Evolutionary conservation across 2,329 filamentous ascomycete genomes (phyloP).

Genomic region (Pseudofabraea citricarpa): DNA sequence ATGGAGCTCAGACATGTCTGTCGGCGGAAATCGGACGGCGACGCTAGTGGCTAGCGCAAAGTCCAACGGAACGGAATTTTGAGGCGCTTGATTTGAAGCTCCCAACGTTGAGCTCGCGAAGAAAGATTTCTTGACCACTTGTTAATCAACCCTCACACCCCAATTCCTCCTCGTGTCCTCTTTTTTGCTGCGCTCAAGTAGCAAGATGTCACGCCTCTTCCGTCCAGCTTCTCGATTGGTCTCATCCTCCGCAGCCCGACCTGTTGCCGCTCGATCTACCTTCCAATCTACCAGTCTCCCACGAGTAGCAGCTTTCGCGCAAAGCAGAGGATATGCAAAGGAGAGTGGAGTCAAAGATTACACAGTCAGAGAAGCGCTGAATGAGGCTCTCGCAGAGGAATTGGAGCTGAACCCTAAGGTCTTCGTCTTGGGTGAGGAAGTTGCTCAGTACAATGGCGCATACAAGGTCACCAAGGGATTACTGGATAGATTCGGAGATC

Average conservation of each 20-base stretch:
- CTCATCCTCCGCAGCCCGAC: constrained; percentile 44
- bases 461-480: constrained; percentile 99
- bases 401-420: constrained; percentile 92
- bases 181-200: constrained; percentile 14
- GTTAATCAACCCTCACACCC: constrained; percentile 4
- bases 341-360: constrained; percentile 73
- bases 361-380: constrained; percentile 94
- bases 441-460: constrained; percentile 98
- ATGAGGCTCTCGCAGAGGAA: constrained; percentile 97
- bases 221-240: constrained; percentile 60
- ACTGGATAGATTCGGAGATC: constrained; percentile 93
- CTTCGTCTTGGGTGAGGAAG: constrained; percentile 94
- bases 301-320: constrained; percentile 25
- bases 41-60: too few species aligned
- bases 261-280: constrained; percentile 43
- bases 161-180: constrained; percentile 7
- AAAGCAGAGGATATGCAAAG: constrained; percentile 28
- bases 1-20: too few species aligned
- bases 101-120: constrained; percentile 7
- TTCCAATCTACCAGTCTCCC: constrained; percentile 40
- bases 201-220: constrained; percentile 48
- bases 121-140: constrained; percentile 6
- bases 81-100: too few species aligned
- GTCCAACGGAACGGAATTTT: too few species aligned
- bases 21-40: too few species aligned